phyloP scores from a whole-genome alignment of 2,329 filamentous ascomycete genomes.

The Scopulariopsis brevicaulis region DNA sequence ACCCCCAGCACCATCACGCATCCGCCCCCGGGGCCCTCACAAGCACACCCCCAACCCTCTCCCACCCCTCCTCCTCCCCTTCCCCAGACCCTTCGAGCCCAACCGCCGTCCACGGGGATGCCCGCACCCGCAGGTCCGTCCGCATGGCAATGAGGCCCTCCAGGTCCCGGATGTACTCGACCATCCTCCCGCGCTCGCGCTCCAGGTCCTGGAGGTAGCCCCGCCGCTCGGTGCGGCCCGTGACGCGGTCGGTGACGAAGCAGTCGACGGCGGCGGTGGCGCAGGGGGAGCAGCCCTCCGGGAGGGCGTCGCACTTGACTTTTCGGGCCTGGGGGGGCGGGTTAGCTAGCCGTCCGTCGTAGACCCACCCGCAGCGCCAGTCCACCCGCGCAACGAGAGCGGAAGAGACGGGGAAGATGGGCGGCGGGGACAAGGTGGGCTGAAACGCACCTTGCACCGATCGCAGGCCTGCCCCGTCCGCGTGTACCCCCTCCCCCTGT shows the following conservation, averaged over 20 bases:
- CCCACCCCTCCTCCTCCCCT: background rate
- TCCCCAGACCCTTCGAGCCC: background rate
- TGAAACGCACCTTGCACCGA: constrained; percentile 61
- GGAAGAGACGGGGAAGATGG: constrained; percentile 1
- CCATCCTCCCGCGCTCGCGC: constrained; percentile 56
- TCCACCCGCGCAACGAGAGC: background rate
- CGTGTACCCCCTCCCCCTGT: constrained; percentile 28
- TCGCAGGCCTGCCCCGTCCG: constrained; percentile 79
- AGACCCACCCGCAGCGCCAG: too few relatives aligned
- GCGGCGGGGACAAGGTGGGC: background rate
- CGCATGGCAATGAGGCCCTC: constrained; percentile 49
- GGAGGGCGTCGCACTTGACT: constrained; percentile 73
- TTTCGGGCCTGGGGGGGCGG: constrained; percentile 58
- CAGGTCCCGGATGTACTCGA: constrained; percentile 54
- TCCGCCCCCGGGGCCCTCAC: background rate
- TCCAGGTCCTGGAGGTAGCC: constrained; percentile 73
- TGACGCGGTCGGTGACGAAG: constrained; percentile 78
- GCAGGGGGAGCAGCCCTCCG: constrained; percentile 75
- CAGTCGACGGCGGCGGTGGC: constrained; percentile 65
- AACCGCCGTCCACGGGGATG: background rate
- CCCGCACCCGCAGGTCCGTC: constrained; percentile 44
- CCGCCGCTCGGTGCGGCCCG: constrained; percentile 65
- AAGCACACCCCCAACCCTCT: constrained; percentile 1
- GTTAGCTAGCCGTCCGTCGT: background rate
- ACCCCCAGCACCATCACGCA: background rate